phyloP scores from a whole-genome alignment of 2,329 filamentous ascomycete genomes.

The Ascochyta lentis region DNA sequence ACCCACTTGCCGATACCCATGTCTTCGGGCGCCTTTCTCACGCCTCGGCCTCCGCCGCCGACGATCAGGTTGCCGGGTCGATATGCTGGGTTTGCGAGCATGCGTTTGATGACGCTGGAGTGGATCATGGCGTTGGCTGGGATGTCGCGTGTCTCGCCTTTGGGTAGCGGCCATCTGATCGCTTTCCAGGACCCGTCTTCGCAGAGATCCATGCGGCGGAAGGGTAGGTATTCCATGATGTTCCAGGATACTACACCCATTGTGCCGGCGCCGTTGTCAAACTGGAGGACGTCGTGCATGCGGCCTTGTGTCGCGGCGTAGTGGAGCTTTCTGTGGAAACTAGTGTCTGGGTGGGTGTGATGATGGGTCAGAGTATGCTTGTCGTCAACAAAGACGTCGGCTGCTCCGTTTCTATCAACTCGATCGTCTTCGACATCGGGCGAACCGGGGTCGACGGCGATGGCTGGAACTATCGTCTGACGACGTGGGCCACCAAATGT shows the following conservation, averaged over 20 bases:
- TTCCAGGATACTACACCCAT: constrained; percentile 72
- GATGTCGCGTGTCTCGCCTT: constrained; percentile 79
- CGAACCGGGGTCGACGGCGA: constrained; percentile 42
- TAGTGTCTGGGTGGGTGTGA: constrained; percentile 28
- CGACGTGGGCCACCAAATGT: constrained; percentile 1
- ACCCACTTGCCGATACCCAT: constrained; percentile 76
- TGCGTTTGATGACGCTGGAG: constrained; percentile 74
- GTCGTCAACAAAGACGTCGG: constrained; percentile 20
- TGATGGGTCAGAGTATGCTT: constrained; percentile 25
- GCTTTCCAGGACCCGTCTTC: constrained; percentile 77
- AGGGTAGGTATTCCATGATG: constrained; percentile 81
- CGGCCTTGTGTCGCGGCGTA: constrained; percentile 59
- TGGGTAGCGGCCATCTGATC: constrained; percentile 79
- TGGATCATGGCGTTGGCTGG: constrained; percentile 74
- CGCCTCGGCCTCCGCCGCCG: constrained; percentile 77
- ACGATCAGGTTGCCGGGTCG: constrained; percentile 81
- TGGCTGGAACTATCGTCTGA: constrained; percentile 34
- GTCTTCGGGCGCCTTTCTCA: constrained; percentile 64
- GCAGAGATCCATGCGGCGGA: constrained; percentile 79
- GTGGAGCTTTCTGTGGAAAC: constrained; percentile 66
- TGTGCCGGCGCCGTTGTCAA: constrained; percentile 63
- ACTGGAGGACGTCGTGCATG: constrained; percentile 76
- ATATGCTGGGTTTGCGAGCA: constrained; percentile 69
- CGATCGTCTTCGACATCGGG: constrained; percentile 14
- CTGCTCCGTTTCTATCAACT: background rate